Conservation (phyloP, 2,329 filamentous ascomycete species). For the Macrophomina tecta region DNA sequence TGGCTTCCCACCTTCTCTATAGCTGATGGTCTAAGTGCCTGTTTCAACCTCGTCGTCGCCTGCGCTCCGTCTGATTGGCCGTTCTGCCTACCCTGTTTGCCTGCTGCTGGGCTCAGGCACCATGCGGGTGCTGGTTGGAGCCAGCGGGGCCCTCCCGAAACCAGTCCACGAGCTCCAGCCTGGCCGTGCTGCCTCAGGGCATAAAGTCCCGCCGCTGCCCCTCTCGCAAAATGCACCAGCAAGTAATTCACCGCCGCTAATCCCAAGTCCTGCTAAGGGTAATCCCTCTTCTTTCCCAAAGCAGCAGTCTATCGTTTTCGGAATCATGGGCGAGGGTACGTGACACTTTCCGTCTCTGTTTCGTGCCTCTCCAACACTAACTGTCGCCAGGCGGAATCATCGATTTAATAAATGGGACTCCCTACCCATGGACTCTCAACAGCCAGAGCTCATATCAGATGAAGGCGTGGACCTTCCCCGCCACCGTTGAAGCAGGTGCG, state of each 20-base stretch:
- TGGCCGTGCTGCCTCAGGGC: background rate
- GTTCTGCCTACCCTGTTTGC: background rate
- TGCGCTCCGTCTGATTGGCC: constrained; percentile 8
- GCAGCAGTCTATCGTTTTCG: background rate
- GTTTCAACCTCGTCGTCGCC: background rate
- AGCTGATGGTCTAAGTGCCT: constrained; percentile 2
- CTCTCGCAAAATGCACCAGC: background rate
- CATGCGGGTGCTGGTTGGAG: constrained; percentile 4
- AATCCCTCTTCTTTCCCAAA: background rate
- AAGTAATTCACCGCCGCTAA: background rate
- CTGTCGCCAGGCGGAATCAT: constrained; percentile 41
- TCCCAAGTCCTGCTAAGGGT: background rate
- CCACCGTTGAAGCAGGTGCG: constrained; percentile 39
- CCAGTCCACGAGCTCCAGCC: constrained; percentile 8
- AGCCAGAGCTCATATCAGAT: constrained; percentile 46
- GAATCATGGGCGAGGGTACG: constrained; percentile 28
- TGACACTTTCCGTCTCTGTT: constrained; percentile 4
- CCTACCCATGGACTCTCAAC: constrained; percentile 44
- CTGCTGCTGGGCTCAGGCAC: constrained; percentile 14
- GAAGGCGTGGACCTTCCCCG: constrained; percentile 44
- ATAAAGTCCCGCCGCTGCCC: constrained; percentile 1
- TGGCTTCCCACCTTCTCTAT: constrained; percentile 2
- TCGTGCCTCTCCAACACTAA: constrained; percentile 18
- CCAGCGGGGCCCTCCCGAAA: constrained; percentile 6
- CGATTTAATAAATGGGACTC: constrained; percentile 49